Base-by-base conservation (phyloP, 345 rosid species). In the Garcia nutans region DNA sequence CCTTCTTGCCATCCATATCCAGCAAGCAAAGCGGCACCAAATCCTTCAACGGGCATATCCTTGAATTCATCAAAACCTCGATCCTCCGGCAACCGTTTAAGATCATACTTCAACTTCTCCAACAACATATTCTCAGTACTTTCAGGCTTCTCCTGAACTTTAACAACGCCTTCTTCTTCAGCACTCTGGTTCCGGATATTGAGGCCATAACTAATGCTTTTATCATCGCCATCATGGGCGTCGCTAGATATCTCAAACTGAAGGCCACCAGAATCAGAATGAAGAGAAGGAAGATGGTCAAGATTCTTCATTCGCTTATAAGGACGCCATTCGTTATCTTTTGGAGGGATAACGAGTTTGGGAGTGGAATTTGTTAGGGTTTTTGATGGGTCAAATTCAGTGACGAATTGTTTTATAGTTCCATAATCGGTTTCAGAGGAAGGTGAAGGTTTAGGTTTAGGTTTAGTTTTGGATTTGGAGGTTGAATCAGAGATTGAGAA, bases 1-100 rank as follows among this genome's bases (percentile, higher is more conserved):
- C 99, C 97, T 68, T 93, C 95, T 10, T 80, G 76, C 97, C 97
- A 95, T 0, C 99, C 99, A 59, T 93, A 93, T 0, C 97, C 99
- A 74, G 88, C 87, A 19, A 95, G 87, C 82, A 91, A 70, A 0
- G 97, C 93, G 28, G 85, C 88, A 0, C 90, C 97, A 50, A 86
- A 95, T 1, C 81, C 95, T 76, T 93, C 97, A 1, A 95, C 95
- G 0, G 99, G 91, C 77, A 90, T 81, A 37, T 88, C 93, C 45
- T 84, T 87, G 75, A 82, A 88, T 72, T 90, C 97, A 71, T 88
- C 93, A 15, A 84, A 74, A 1, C 88, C 88, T 5, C 80, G 87
- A 82, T 93, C 91, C n/a, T 93, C 97, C 16, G 92, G 90, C 57
- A 92, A 76, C 64, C 79, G 75, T 23, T 83, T 71, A 68, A 95